Base-by-base conservation (phyloP, 1,139 yeast species). In the Hyphopichia buzzinii region DNA sequence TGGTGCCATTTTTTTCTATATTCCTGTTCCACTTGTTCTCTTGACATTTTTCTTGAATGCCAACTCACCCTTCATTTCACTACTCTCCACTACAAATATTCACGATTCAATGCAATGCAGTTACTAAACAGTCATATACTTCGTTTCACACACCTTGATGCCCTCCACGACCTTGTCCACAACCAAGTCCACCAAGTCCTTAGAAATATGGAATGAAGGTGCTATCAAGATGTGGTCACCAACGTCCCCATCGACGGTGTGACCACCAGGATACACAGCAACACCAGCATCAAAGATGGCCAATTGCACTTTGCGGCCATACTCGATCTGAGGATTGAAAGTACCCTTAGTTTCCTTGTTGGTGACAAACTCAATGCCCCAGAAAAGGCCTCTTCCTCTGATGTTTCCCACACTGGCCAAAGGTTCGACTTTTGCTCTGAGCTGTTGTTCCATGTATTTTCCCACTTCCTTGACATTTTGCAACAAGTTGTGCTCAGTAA, bases 131-230 rank as follows among this genome's bases (percentile, higher is more conserved):
- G 23, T 19, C 23, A 21, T 15, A 22, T 21, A 30, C 13, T 21
- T n/a, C 7, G 7, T 8, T 13, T 30, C 32, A 30, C 32, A 30
- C 4, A 11, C 17, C 15, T 21, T 11, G 23, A 30, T 30, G 5
- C 26, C 17, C 5, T 12, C 12, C 13, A 25, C 26, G n/a, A 30
- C 24, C 11, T 12, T 13, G 4, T n/a, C 16, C 13, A 21, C 23
- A 7, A 30, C 23, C 4, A 5, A 4, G 11, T 30, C 32, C 4
- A 30, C 19, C n/a, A 30, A 1, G 89, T 31, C 31, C 11, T 22
- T 23, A 8, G 36, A 22, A 10, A 38, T 10, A 12, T 17, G 33
- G 26, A 37, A 41, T 2, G 44, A 23, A 8, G 45, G 43, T 12
- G 43, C 41, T 14, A 40, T 34, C 11, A 31, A 23, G 13, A 40